Conservation (phyloP, 164 flowering plant species). For the Sextonia rubra region DNA sequence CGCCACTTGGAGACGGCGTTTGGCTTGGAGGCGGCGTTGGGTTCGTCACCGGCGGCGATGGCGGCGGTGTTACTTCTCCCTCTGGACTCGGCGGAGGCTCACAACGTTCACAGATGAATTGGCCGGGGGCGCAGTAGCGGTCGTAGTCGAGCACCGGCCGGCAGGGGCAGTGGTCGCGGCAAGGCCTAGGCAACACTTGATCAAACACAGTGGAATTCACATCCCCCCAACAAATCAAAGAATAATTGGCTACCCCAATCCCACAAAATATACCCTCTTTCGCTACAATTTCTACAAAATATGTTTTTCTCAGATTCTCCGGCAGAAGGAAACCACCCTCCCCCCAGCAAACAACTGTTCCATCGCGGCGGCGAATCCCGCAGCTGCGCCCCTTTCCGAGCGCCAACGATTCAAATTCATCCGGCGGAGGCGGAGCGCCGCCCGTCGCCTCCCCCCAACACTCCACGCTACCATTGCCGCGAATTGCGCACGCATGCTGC, state of each 20-base stretch:
- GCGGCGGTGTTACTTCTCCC: too few species aligned
- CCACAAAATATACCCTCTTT: slow-evolving; percentile 63
- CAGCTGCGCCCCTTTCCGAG: slow-evolving; percentile 61
- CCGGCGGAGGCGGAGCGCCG: slow-evolving; percentile 30
- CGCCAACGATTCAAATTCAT: slow-evolving; percentile 47
- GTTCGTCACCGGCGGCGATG: slow-evolving; percentile 5
- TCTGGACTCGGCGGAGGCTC: background rate
- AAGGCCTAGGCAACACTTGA: slow-evolving; percentile 56
- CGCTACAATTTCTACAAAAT: slow-evolving; percentile 39
- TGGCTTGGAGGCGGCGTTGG: background rate
- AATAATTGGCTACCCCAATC: slow-evolving; percentile 24
- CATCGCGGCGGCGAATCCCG: slow-evolving; percentile 32
- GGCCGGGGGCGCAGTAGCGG: slow-evolving; percentile 27
- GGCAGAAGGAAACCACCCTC: slow-evolving; percentile 41
- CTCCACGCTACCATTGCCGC: slow-evolving; percentile 23
- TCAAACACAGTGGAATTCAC: slow-evolving; percentile 31
- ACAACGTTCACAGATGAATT: slow-evolving; percentile 33
- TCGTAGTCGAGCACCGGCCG: slow-evolving; percentile 19
- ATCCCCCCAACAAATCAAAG: slow-evolving; percentile 70
- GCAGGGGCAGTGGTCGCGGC: slow-evolving; percentile 35
- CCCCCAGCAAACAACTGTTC: slow-evolving; percentile 73
- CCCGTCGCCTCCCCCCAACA: slow-evolving; percentile 62
- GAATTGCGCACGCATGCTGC: slow-evolving; percentile 58
- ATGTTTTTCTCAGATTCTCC: slow-evolving; percentile 11
- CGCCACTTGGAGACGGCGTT: slow-evolving; percentile 1